These are phyloP conservation scores for Smallanthus sonchifolius DNA, from an alignment of 129 eudicot species.

Conservation along the genomic window DNA sequence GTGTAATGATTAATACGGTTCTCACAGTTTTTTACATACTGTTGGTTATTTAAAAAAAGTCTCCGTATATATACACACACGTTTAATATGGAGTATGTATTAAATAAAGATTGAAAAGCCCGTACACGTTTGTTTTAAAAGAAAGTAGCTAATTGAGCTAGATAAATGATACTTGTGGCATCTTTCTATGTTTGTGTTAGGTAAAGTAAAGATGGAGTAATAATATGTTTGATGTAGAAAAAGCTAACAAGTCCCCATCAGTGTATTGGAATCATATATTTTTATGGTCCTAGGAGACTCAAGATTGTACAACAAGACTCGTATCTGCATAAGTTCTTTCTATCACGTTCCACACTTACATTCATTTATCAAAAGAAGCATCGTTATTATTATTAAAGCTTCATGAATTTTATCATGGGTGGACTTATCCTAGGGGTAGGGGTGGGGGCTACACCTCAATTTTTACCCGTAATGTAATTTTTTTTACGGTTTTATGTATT, in stretches of 20 bases:
- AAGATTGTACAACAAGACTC: constrained; percentile 26
- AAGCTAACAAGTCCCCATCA: not conserved
- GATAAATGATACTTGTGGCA: not conserved
- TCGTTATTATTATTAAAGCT: not conserved
- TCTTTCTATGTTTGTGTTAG: not conserved
- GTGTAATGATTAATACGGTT: too few relatives aligned
- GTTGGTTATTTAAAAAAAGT: too few relatives aligned
- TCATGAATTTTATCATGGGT: too few relatives aligned
- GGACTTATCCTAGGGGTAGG: too few relatives aligned
- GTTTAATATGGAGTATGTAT: too few relatives aligned
- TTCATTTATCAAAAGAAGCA: not conserved
- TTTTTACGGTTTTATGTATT: too few relatives aligned
- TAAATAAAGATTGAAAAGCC: too few relatives aligned
- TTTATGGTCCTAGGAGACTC: constrained; percentile 13
- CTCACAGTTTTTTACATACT: too few relatives aligned
- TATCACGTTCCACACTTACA: not conserved
- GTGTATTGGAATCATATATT: constrained; percentile 10
- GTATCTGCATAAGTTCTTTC: constrained; percentile 29
- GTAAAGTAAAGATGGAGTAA: not conserved
- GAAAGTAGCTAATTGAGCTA: not conserved
- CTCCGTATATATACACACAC: too few relatives aligned
- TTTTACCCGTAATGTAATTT: too few relatives aligned
- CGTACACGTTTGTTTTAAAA: too few relatives aligned
- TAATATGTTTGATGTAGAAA: not conserved
- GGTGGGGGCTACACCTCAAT: too few relatives aligned